phyloP scores from a whole-genome alignment of 306 rosid species.

The Mimosa pudica region DNA sequence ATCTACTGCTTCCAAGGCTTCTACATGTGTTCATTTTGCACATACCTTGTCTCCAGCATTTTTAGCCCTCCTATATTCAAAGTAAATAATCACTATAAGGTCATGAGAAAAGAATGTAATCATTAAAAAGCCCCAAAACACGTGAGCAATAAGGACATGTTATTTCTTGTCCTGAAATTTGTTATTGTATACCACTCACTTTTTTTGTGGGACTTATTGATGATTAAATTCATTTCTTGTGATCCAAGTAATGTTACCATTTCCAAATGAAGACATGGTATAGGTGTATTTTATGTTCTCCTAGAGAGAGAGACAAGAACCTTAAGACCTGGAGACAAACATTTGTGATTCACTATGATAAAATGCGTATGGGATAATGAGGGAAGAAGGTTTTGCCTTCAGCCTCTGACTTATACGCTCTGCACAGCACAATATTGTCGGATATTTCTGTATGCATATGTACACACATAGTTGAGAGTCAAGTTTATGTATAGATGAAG shows the following conservation, averaged over 20 bases:
- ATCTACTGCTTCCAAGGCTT: conserved; percentile 42
- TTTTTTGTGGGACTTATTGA: no score
- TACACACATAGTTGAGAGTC: conserved; percentile 60
- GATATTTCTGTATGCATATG: conserved; percentile 48
- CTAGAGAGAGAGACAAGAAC: background rate
- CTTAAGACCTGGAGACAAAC: background rate
- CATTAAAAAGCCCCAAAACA: no score
- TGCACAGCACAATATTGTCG: conserved; percentile 31
- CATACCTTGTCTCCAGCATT: no score
- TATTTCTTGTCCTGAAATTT: no score
- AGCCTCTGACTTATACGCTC: conserved; percentile 70
- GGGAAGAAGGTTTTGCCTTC: conserved; percentile 98
- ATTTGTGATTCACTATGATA: conserved; percentile 41
- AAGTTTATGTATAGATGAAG: conserved; percentile 51
- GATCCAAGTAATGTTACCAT: background rate
- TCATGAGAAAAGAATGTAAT: no score
- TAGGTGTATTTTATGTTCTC: background rate
- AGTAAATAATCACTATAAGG: no score
- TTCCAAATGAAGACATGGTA: background rate
- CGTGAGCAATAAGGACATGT: no score
- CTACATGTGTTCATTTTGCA: conserved; percentile 39
- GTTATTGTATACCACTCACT: no score
- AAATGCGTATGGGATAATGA: conserved; percentile 53
- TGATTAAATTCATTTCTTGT: no score
- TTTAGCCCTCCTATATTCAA: no score